phyloP scores from a whole-genome alignment of 2,329 filamentous ascomycete genomes.

The Bimuria novae-zelandiae region DNA sequence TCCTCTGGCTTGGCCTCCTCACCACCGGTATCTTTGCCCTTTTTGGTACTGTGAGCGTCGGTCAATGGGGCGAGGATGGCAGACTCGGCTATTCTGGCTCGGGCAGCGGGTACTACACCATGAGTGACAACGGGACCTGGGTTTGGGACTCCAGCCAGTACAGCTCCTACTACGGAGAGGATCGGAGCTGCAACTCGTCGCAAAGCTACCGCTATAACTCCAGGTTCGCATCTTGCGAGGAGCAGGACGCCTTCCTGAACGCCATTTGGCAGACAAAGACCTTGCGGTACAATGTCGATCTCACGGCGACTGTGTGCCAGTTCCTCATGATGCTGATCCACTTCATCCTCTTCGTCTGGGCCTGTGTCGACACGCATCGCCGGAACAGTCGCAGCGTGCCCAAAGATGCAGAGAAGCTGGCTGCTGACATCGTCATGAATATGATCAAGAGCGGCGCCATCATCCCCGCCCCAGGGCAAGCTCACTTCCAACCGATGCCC shows the following conservation, averaged over 20 bases:
- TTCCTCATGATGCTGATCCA: conserved; percentile 38
- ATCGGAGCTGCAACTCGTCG: conserved; percentile 21
- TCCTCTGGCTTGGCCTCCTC: conserved; percentile 43
- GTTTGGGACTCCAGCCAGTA: conserved; percentile 24
- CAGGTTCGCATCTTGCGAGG: conserved; percentile 29
- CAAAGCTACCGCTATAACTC: not conserved
- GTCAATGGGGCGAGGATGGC: conserved; percentile 28
- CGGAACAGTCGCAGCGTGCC: conserved; percentile 27
- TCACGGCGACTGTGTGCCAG: conserved; percentile 36
- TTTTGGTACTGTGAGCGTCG: conserved; percentile 16
- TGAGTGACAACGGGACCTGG: conserved; percentile 39
- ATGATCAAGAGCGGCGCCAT: conserved; percentile 39
- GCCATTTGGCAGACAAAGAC: conserved; percentile 29
- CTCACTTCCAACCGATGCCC: conserved; percentile 14
- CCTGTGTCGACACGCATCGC: conserved; percentile 42
- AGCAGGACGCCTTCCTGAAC: conserved; percentile 40
- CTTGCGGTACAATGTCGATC: conserved; percentile 24
- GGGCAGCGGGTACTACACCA: conserved; percentile 26
- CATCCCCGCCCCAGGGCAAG: conserved; percentile 28
- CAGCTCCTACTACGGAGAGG: conserved; percentile 12
- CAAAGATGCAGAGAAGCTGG: conserved; percentile 40
- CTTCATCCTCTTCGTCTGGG: conserved; percentile 45
- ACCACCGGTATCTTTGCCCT: conserved; percentile 33
- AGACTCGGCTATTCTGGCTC: conserved; percentile 13
- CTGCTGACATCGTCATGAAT: conserved; percentile 39